A percentile compares a stretch with the other conserved stretches of the same genome.
Evolutionary conservation across 352 stramenopile species (phyloP).

Genomic region (Phytophthora fragariae): DNA sequence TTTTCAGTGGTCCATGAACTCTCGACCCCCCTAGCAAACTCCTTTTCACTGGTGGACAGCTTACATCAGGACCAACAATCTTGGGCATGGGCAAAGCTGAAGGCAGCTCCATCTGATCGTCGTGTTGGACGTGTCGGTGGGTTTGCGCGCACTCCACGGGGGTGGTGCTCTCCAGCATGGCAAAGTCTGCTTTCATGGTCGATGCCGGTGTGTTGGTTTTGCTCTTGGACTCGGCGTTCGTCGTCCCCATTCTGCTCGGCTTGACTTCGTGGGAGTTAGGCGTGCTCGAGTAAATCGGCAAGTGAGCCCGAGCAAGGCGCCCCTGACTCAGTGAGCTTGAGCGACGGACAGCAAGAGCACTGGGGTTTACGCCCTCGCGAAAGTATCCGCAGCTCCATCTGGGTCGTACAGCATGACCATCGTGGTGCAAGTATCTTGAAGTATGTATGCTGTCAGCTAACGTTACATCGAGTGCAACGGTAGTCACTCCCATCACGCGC

Average conservation of each 20-base stretch:
- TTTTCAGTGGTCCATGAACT: background rate
- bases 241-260: too few species aligned
- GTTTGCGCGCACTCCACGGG: constrained; percentile 33
- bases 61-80: constrained; percentile 16
- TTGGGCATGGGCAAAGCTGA: constrained; percentile 26
- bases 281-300: too few species aligned
- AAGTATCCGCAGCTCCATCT: constrained; percentile 5
- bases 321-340: background rate
- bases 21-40: constrained; percentile 20
- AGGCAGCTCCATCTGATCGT: background rate
- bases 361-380: background rate
- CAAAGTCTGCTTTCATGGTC: constrained; percentile 9
- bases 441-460: constrained; percentile 16
- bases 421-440: constrained; percentile 19
- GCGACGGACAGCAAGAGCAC: background rate
- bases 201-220: constrained; percentile 10
- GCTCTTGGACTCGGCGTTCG: constrained; percentile 7
- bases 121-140: constrained; percentile 13
- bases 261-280: too few species aligned
- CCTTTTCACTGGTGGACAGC: constrained; percentile 12
- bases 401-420: constrained; percentile 10
- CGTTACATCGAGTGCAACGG: background rate
- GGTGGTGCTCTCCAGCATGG: constrained; percentile 32
- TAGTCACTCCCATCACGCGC: constrained; percentile 9
- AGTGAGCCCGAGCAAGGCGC: too few species aligned